phyloP scores from a whole-genome alignment of 2,329 filamentous ascomycete genomes.

The Cladophialophora yegresii region DNA sequence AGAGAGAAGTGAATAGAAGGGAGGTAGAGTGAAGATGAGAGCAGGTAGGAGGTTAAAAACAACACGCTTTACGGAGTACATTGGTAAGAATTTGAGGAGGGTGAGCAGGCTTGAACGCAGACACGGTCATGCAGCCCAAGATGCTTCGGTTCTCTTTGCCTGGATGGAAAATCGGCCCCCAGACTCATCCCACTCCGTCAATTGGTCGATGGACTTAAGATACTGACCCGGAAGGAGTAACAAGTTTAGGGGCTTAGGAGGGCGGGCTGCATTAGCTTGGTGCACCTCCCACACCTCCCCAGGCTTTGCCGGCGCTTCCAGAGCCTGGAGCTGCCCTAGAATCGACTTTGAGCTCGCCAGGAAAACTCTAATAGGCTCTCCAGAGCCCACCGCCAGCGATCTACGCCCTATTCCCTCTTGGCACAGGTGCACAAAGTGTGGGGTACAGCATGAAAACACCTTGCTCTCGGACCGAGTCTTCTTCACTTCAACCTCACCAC shows the following conservation, averaged over 20 bases:
- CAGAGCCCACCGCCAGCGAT: slow-evolving; percentile 10
- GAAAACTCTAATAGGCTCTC: background rate
- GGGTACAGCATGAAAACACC: slow-evolving; percentile 5
- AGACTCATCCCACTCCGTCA: background rate
- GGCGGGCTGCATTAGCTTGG: slow-evolving; percentile 11
- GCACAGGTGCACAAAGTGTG: slow-evolving; percentile 15
- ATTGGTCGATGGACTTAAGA: slow-evolving; percentile 8
- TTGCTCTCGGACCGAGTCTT: background rate
- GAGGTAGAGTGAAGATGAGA: slow-evolving; percentile 3
- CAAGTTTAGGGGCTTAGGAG: slow-evolving; percentile 3
- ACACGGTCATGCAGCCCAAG: slow-evolving; percentile 1
- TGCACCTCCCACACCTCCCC: slow-evolving; percentile 11
- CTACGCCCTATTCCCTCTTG: slow-evolving; percentile 10
- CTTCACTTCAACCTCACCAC: background rate
- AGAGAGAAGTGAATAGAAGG: background rate
- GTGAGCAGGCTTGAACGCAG: background rate
- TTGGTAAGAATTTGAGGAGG: slow-evolving; percentile 4
- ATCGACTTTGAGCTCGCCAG: slow-evolving; percentile 2
- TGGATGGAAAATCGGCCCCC: slow-evolving; percentile 4
- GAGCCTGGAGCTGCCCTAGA: slow-evolving; percentile 12
- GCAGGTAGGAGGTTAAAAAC: background rate
- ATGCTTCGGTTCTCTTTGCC: slow-evolving; percentile 18
- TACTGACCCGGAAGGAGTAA: slow-evolving; percentile 9
- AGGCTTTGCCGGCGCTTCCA: slow-evolving; percentile 13
- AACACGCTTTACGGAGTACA: slow-evolving; percentile 14